Base-by-base conservation (phyloP, 139 green algal genomes). In the Zygnema cylindricum region DNA sequence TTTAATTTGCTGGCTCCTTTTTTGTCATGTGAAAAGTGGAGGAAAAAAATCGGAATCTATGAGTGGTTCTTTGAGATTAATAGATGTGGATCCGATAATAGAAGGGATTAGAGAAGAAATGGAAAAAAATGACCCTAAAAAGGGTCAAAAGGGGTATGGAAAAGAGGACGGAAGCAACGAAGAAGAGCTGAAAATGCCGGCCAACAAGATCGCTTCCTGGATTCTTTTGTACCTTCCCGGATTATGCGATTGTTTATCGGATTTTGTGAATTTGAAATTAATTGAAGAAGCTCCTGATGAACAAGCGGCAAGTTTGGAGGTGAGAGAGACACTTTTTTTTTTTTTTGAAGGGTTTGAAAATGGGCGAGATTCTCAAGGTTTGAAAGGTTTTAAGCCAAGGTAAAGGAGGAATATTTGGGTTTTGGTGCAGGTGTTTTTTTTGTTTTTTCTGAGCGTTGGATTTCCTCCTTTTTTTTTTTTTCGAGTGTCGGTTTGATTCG, bases 1-100 rank as follows among this genome's bases (percentile, higher is more conserved):
- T 11, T 79, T 79, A 16, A 16, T 43, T 79, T 79, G 71, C 21
- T 79, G 71, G 71, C 36, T 79, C 3, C 36, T 79, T 11, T 79
- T 43, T 11, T 41, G 36, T 16, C 38, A 54, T 79, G 71, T 43
- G 16, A 54, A 16, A 11, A 7, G 3, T 7, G 71, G 11, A 79
- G 16, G 36, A 54, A 30, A 30, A 30, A 30, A 30, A 73, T 25
- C 57, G 30, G 30, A 25, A 35, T 30, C 57, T 35, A 25, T 25
- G 57, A 79, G 71, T 41, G 71, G 71, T n/a, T 79, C 71, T 40
- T 7, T 41, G 71, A 43, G 38, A 16, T 16, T 79, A 11, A 16
- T 79, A 3, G 71, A 79, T 79, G 71, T 79, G 36, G 71, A 41
- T 7, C 71, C 71, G 11, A 7, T 79, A 3, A 43, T 79, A 40